Base-by-base conservation (phyloP, 1,284 basidiomycete genomes). In the Mycosarcoma mackinlayi region DNA sequence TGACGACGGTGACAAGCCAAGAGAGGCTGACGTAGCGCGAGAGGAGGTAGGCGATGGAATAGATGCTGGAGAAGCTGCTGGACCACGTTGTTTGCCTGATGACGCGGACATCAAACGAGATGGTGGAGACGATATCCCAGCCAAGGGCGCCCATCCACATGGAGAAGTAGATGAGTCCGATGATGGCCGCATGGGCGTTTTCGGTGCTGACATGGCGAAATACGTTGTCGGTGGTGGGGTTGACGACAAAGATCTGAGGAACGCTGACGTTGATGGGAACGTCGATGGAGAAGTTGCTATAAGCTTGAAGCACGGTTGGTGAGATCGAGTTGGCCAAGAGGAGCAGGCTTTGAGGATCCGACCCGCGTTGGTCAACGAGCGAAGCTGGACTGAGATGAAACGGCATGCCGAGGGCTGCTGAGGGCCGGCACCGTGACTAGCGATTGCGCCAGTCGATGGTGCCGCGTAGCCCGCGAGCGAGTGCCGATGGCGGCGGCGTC, bases 81-180 rank as follows among this genome's bases (percentile, higher is more conserved):
- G 58, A 39, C 68, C 73, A 78, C 2, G 42, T 67, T 11, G 76
- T 78, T 48, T 78, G 62, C 23, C 51, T 47, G 44, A 73, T 25
- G 37, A 78, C 35, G 21, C 74, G 62, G 34, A 69, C 19, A 47
- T 78, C 76, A 41, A 78, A 76, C 10, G 45, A 27, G 30, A 73
- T 47, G 35, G 72, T 73, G 48, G 62, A 69, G 41, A 78, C 58
- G 24, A 78, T 69, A 41, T 78, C 76, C 76, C 75, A 78, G 10
- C 75, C 76, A 13, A 77, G 64, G 4, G 75, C 76, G 35, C 76
- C 76, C 55, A 77, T 68, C 75, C 76, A 78, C 57, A 75, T 66
- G 39, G 75, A 77, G 21, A 59, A 59, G 64, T 68, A 73, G 57
- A 77, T 69, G 60, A 76, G 55, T 19, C 55, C 66, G 35, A 66